Evolutionary conservation across 1,284 basidiomycete species (phyloP).

Genomic region (Hymenochaete sp.): DNA sequence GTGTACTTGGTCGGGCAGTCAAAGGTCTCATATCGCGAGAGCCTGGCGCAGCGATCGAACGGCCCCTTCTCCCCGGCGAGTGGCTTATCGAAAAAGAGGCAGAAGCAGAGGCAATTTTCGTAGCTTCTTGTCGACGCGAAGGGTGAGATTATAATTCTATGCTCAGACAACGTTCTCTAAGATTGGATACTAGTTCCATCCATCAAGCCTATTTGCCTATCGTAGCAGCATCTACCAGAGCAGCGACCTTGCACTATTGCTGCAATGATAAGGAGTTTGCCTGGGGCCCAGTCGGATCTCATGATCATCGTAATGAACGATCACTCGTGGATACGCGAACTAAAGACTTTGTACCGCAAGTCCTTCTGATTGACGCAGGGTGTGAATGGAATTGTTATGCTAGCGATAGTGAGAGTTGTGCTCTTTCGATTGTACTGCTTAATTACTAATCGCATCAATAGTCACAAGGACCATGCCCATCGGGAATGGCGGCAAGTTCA

Average conservation of each 20-base stretch:
- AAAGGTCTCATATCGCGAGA: constrained; percentile 40
- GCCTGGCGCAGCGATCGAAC: constrained; percentile 37
- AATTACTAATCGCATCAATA: constrained; percentile 18
- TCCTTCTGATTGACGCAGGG: constrained; percentile 85
- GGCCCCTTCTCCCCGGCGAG: constrained; percentile 57
- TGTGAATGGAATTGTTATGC: constrained; percentile 84
- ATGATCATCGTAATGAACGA: constrained; percentile 47
- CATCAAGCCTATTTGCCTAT: constrained; percentile 89
- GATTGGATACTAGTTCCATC: constrained; percentile 43
- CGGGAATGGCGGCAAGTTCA: constrained; percentile 84
- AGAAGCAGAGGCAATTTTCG: constrained; percentile 86
- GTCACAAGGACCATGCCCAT: constrained; percentile 80
- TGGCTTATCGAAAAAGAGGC: constrained; percentile 87
- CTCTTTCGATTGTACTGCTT: background rate
- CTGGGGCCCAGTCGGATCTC: constrained; percentile 59
- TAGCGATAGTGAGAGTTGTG: constrained; percentile 48
- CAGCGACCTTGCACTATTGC: constrained; percentile 86
- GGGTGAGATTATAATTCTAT: constrained; percentile 43
- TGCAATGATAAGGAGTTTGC: constrained; percentile 75
- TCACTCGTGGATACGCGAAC: constrained; percentile 28
- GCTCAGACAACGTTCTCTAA: background rate
- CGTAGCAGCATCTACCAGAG: constrained; percentile 74
- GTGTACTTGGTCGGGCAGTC: constrained; percentile 73
- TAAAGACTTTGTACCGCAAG: constrained; percentile 56
- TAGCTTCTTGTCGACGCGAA: constrained; percentile 76